Evolutionary conservation across 208 protist genomes (phyloP), one percentile per base, ranked within the genome.

Genomic region (Acanthamoeba culbertsoni): DNA sequence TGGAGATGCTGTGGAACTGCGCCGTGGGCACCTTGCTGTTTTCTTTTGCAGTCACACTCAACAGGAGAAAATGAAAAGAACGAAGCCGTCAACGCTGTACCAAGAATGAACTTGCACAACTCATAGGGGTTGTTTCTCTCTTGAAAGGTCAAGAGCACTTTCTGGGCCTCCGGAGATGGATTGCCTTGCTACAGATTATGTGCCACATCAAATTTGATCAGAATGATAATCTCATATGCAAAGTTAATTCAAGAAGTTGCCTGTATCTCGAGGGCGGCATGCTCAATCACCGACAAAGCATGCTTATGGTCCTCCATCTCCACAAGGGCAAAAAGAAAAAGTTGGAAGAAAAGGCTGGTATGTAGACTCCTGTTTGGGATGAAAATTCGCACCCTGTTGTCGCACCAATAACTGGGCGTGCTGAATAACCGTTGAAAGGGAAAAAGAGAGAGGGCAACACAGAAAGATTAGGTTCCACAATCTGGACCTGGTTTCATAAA

Each of bases 41-140:
- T 40, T 82, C 71, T n/a, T n/a, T n/a, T 82, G 71, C 26, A 53
- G 12, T 45, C 68, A 79, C 42, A 79, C 43, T 79, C 3, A 20
- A n/a, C 28, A 65, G n/a, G 37, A 3, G 26, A 35, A 65, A 31
- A 35, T 55, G 48, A 55, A 55, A 55, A 55, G 18, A 55, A 55
- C 18, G 48, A 55, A 55, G 53, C 23, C 5, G 55, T 33, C 37
- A 8, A 65, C 4, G 40, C 40, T 40, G 43, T 31, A 82, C 71
- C 71, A 10, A 82, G 71, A n/a, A 82, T 55, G 71, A n/a, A 82
- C 20, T 82, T 82, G 71, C 71, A 82, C 33, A 82, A 18, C 26
- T 82, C 71, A 48, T 82, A 82, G 2, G 71, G 71, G 26, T 33
- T 82, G 33, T 18, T 0, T 7, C n/a, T 42, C 28, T 82, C 43